Evolutionary conservation across 2,329 filamentous ascomycete genomes (phyloP).

Genomic region (Ceratocystis lukuohia): DNA sequence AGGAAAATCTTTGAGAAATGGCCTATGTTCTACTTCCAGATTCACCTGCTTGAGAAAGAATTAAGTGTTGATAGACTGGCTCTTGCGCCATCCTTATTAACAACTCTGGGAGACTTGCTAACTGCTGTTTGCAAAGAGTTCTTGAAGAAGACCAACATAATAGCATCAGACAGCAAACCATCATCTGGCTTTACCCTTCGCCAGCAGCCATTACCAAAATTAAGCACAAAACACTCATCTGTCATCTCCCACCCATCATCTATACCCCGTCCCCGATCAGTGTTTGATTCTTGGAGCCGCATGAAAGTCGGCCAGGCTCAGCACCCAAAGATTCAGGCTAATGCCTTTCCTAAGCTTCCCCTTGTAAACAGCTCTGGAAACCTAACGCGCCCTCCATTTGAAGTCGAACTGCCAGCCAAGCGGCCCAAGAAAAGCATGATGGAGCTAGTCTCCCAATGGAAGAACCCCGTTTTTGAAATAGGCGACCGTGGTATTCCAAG

Average conservation of each 20-base stretch:
- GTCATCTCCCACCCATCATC: conserved; percentile 32
- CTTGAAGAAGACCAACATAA: conserved; percentile 41
- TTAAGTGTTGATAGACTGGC: background rate
- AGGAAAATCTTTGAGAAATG: conserved; percentile 62
- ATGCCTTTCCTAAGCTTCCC: conserved; percentile 6
- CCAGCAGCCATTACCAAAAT: background rate
- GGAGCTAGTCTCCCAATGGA: conserved; percentile 50
- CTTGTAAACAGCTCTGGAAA: conserved; percentile 17
- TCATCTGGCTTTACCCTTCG: background rate
- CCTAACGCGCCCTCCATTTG: conserved; percentile 19
- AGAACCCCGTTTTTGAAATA: conserved; percentile 60
- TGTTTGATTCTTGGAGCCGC: conserved; percentile 31
- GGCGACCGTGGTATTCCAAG: conserved; percentile 33
- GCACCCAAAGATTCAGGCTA: conserved; percentile 2
- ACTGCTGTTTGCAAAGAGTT: conserved; percentile 59
- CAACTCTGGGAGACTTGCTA: conserved; percentile 44
- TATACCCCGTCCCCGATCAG: conserved; percentile 19
- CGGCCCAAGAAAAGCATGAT: conserved; percentile 41
- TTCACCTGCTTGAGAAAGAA: conserved; percentile 31
- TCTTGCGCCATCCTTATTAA: background rate
- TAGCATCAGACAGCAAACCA: background rate
- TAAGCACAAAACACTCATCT: conserved; percentile 43
- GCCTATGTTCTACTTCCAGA: conserved; percentile 78
- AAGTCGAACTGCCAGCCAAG: background rate
- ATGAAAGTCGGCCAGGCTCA: conserved; percentile 21